phyloP scores from a whole-genome alignment of 352 stramenopile genomes.

The Nothophytophthora sp. region DNA sequence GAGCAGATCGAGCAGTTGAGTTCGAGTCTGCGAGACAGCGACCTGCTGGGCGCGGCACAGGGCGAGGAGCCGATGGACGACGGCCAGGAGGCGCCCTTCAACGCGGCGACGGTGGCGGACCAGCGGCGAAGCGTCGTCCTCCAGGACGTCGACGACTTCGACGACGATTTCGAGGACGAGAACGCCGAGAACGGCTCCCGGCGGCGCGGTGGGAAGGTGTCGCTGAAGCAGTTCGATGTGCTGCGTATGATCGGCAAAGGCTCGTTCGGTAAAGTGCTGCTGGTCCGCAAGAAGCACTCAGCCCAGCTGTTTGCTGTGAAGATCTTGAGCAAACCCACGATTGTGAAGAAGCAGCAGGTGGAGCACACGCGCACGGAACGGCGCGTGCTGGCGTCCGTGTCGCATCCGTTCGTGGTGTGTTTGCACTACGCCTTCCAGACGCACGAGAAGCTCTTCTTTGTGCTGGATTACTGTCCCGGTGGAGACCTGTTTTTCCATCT shows the following conservation, averaged over 20 bases:
- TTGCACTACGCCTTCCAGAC: constrained; percentile 91
- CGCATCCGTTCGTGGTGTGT: constrained; percentile 88
- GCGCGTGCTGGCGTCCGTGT: constrained; percentile 78
- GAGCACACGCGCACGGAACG: constrained; percentile 85
- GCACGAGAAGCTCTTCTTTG: constrained; percentile 81
- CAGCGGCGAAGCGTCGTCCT: constrained; percentile 64
- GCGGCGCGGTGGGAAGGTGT: constrained; percentile 50
- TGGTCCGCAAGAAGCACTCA: constrained; percentile 82
- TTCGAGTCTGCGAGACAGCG: constrained; percentile 41
- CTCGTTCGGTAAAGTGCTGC: constrained; percentile 92
- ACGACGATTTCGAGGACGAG: constrained; percentile 32
- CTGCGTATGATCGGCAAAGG: constrained; percentile 92
- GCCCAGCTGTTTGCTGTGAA: constrained; percentile 84
- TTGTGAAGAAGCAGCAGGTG: constrained; percentile 85
- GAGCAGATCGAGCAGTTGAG: constrained; percentile 45
- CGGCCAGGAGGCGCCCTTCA: constrained; percentile 24
- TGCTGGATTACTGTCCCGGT: constrained; percentile 86
- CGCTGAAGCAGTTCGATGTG: constrained; percentile 88
- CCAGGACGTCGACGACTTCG: constrained; percentile 69
- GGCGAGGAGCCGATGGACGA: constrained; percentile 22
- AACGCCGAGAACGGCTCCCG: constrained; percentile 20
- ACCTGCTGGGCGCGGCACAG: constrained; percentile 34
- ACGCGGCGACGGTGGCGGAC: constrained; percentile 25
- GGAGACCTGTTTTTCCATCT: constrained; percentile 86
- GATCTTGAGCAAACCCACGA: constrained; percentile 76